Evolutionary conservation across 306 rosid species (phyloP), one percentile per base, ranked within the genome.

Genomic region (Cicer chorassanicum): DNA sequence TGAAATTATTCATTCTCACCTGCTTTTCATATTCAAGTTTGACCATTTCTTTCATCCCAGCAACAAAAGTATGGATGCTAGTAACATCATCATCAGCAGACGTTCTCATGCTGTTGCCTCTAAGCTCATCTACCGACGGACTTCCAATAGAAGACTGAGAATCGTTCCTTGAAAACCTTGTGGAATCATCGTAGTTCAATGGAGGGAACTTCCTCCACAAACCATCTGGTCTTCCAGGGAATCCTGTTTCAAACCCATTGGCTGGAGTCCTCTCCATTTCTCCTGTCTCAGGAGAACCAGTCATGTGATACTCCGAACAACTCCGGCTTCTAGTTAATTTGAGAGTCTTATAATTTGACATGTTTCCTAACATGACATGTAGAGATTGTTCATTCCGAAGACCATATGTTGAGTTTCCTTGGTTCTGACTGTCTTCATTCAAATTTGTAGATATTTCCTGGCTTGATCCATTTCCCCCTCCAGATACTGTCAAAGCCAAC

Each of bases 21-120:
- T 85, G 87, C 81, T 87, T 89, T 87, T 85, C 92, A 62, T 86
- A 87, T 89, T 92, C 93, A 53, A 83, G 84, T 81, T 90, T 86
- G 59, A 91, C 90, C 96, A 90, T 94, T 82, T 94, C 88, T 92
- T 92, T 86, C 87, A 95, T 83, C 73, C 96, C 99, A 7, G 92
- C 82, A 65, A 89, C 97, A 82, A 95, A 95, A 66, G 98, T 88
- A 18, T 89, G 96, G 83, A 95, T 82, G 84, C 93, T 89, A 42
- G 99, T 82, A 68, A 95, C 78, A 56, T 89, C 97, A 82, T 84
- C 94, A 44, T 86, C 96, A 6, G 83, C 96, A 45, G 88, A 82
- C 54, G 86, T 77, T 80, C 73, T 82, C 39, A 75, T 54, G 84
- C 89, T 84, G 78, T 72, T 77, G 43, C 69, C 57, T 73, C 80